phyloP scores from a whole-genome alignment of 805 yeast species.

The Nadsonia fulvescens region DNA sequence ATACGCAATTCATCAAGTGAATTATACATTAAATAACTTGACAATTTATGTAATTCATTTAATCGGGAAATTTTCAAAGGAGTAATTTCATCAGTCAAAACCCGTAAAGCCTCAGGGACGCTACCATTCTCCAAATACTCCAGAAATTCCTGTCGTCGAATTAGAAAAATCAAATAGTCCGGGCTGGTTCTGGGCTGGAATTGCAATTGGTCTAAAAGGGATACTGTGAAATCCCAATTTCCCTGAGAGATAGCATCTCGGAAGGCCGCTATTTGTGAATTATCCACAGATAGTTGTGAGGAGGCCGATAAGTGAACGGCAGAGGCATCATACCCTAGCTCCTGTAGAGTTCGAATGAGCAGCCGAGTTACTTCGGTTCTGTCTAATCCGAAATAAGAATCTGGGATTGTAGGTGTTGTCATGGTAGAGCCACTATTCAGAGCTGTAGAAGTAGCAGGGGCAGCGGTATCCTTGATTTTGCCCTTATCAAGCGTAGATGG shows the following conservation, averaged over 20 bases:
- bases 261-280: constrained; percentile 25
- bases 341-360: constrained; percentile 31
- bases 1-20: constrained; percentile 16
- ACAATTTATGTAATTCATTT: constrained; percentile 14
- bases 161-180: constrained; percentile 17
- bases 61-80: constrained; percentile 15
- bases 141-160: constrained; percentile 25
- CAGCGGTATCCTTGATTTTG: too few species aligned
- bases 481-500: too few species aligned
- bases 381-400: constrained; percentile 14
- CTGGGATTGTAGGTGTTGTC: too few species aligned
- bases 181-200: constrained; percentile 12
- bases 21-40: constrained; percentile 15
- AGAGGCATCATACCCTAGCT: constrained; percentile 27
- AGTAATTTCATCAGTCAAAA: constrained; percentile 22
- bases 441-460: too few species aligned
- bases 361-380: constrained; percentile 27
- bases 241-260: constrained; percentile 25
- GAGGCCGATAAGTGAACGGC: constrained; percentile 25
- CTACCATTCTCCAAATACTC: constrained; percentile 23
- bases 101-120: constrained; percentile 19
- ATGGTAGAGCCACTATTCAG: too few species aligned
- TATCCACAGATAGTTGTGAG: constrained; percentile 19
- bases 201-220: constrained; percentile 14
- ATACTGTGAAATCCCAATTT: constrained; percentile 23